Evolutionary conservation across 2,329 filamentous ascomycete species (phyloP).

Genomic region (Rhynchosporium agropyri): DNA sequence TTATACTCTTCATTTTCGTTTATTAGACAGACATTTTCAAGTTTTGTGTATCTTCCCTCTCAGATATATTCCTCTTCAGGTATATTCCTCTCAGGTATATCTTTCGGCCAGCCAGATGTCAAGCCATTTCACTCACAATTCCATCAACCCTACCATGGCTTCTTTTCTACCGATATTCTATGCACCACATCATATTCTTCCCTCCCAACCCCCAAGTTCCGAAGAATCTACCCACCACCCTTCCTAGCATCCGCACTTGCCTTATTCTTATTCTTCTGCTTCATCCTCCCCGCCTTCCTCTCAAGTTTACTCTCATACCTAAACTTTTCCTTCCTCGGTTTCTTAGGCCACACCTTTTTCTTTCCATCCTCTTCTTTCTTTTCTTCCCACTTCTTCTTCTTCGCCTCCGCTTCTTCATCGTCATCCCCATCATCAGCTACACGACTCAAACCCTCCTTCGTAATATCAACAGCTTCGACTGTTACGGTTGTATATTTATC

Average conservation of each 20-base stretch:
- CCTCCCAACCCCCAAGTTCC: conserved; percentile 17
- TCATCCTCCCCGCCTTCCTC: conserved; percentile 72
- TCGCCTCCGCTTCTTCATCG: conserved; percentile 42
- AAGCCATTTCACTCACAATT: too few relatives aligned
- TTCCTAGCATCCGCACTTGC: conserved; percentile 41
- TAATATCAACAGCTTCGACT: conserved; percentile 83
- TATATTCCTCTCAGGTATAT: too few relatives aligned
- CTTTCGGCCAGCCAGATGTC: too few relatives aligned
- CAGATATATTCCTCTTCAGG: too few relatives aligned
- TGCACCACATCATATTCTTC: neutral
- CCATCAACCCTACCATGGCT: neutral
- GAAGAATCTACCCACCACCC: conserved; percentile 32
- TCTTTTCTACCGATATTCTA: conserved; percentile 2
- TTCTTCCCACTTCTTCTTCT: conserved; percentile 41
- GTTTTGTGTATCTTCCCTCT: too few relatives aligned
- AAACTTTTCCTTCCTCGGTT: conserved; percentile 89
- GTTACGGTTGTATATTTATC: conserved; percentile 95
- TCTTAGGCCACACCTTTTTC: conserved; percentile 56
- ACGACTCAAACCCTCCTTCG: conserved; percentile 70
- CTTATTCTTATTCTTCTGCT: conserved; percentile 67
- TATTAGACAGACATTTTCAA: too few relatives aligned
- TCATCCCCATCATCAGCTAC: conserved; percentile 45
- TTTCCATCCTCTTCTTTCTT: conserved; percentile 40
- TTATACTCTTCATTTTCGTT: too few relatives aligned
- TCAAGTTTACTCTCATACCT: conserved; percentile 89